Evolutionary conservation across 805 yeast species (phyloP).

Genomic region (Osmozyma mogii): DNA sequence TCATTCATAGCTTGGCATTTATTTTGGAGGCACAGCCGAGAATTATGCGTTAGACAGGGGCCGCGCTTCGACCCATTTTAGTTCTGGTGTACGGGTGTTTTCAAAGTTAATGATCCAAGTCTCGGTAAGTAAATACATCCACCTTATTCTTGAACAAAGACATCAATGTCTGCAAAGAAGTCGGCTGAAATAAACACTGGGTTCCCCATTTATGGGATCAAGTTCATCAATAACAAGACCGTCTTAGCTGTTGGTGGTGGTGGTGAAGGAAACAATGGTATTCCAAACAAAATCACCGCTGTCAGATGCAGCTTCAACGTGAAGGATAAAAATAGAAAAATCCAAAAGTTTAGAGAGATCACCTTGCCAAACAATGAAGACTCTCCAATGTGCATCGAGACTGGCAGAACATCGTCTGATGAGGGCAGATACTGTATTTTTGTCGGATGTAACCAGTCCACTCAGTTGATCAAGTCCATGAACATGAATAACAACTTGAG

Average conservation of each 20-base stretch:
- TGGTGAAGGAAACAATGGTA: conserved; percentile 87
- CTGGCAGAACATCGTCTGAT: conserved; percentile 18
- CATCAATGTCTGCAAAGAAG: conserved; percentile 12
- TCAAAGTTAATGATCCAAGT: too few species aligned
- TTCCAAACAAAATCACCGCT: conserved; percentile 75
- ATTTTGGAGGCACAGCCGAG: too few species aligned
- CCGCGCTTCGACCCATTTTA: too few species aligned
- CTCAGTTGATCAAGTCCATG: conserved; percentile 44
- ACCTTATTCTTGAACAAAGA: too few species aligned
- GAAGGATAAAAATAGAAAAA: conserved; percentile 28
- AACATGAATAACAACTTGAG: conserved; percentile 67
- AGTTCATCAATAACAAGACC: conserved; percentile 52
- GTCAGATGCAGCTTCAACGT: conserved; percentile 48
- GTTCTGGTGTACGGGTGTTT: too few species aligned
- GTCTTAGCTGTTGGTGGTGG: conserved; percentile 88
- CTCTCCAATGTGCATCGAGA: conserved; percentile 79
- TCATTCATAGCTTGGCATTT: too few species aligned
- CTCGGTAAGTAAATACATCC: too few species aligned
- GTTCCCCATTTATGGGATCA: conserved; percentile 77
- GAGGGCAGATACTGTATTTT: conserved; percentile 39
- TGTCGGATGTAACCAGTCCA: conserved; percentile 70
- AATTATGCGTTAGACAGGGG: too few species aligned
- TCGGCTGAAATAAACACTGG: conserved; percentile 39
- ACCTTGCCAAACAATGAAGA: conserved; percentile 60
- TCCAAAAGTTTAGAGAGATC: conserved; percentile 59